Percentiles rank a stretch among this genome's conserved stretches.
Conservation (phyloP, 208 protist species). For the Acanthamoeba rhysodes region DNA sequence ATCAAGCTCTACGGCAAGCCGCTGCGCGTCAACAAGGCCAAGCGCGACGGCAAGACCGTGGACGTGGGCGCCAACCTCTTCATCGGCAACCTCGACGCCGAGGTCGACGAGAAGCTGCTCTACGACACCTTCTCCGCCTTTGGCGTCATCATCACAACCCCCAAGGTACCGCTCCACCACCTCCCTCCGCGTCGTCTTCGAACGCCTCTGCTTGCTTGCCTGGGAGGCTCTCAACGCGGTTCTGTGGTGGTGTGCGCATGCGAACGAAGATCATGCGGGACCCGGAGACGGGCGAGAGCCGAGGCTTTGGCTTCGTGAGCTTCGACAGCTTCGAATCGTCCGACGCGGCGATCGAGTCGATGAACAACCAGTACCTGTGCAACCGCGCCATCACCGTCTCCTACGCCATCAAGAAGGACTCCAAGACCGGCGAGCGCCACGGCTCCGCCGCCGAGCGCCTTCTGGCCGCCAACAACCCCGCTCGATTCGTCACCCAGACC, state of each 20-base stretch:
- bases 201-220: not conserved
- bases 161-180: constrained; percentile 79
- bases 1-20: constrained; percentile 95
- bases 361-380: constrained; percentile 92
- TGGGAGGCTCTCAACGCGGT: not conserved
- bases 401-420: constrained; percentile 95
- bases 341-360: constrained; percentile 92
- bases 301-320: constrained; percentile 94
- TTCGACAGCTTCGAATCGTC: constrained; percentile 94
- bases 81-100: constrained; percentile 94
- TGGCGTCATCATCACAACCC: constrained; percentile 89
- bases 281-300: constrained; percentile 87
- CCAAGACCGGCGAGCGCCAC: constrained; percentile 91
- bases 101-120: constrained; percentile 95
- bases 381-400: constrained; percentile 92
- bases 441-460: constrained; percentile 87
- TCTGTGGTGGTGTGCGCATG: not conserved
- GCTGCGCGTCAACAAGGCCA: constrained; percentile 91
- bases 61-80: constrained; percentile 96
- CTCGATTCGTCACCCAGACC: constrained; percentile 50
- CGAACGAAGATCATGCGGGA: constrained; percentile 93
- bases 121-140: constrained; percentile 94
- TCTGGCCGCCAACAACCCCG: constrained; percentile 84
- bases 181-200: not conserved
- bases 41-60: constrained; percentile 75